Evolutionary conservation across 2,329 filamentous ascomycete genomes (phyloP).

Genomic region (Verticillium nonalfalfae): DNA sequence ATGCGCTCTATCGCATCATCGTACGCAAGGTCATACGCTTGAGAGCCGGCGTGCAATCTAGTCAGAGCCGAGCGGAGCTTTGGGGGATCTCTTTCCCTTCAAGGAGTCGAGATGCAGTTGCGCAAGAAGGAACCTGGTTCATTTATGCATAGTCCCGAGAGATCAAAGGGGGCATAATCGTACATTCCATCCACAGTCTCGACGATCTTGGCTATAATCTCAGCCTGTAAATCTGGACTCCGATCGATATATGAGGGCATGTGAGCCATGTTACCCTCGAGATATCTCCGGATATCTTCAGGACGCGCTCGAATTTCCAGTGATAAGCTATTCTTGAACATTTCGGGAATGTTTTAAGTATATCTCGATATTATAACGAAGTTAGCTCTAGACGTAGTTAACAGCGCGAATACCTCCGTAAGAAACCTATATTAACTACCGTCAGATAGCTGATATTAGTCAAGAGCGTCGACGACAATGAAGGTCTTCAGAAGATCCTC

Average conservation of each 20-base stretch:
- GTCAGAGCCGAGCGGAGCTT: constrained; percentile 19
- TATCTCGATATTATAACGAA: constrained; percentile 16
- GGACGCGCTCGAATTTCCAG: constrained; percentile 11
- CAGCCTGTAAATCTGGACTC: not conserved
- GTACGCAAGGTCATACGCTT: constrained; percentile 31
- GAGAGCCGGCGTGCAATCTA: constrained; percentile 19
- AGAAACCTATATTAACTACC: not conserved
- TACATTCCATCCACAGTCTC: constrained; percentile 13
- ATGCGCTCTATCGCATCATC: constrained; percentile 33
- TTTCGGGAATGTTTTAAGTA: constrained; percentile 6
- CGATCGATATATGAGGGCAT: not conserved
- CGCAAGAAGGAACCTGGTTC: constrained; percentile 8
- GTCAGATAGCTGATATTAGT: constrained; percentile 17
- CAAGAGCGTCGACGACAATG: constrained; percentile 17
- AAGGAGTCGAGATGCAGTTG: constrained; percentile 6
- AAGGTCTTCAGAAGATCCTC: constrained; percentile 2
- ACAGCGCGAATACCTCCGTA: not conserved
- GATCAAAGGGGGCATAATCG: not conserved
- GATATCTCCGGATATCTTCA: constrained; percentile 10
- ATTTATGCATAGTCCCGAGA: not conserved
- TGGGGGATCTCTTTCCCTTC: constrained; percentile 13
- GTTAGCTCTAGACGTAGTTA: constrained; percentile 1
- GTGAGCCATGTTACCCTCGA: not conserved
- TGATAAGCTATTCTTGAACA: not conserved
- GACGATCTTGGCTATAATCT: constrained; percentile 5